phyloP scores from a whole-genome alignment of 768 basidiomycete species.

The Vararia minispora region DNA sequence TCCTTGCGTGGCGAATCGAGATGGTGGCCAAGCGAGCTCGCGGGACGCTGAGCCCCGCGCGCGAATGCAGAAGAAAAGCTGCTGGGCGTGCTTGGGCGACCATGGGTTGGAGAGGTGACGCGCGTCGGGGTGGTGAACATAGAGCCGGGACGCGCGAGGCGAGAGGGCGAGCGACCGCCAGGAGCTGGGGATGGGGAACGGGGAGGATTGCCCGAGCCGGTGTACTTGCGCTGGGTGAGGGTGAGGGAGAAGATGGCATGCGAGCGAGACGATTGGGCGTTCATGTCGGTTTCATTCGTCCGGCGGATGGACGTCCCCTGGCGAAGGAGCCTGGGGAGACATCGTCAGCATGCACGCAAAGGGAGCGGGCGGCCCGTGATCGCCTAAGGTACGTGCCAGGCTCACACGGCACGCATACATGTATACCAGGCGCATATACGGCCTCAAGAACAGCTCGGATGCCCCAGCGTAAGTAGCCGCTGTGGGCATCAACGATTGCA shows the following conservation, averaged over 20 bases:
- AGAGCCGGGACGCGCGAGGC: conserved; percentile 76
- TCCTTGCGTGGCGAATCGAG: conserved; percentile 27
- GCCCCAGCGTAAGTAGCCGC: no score
- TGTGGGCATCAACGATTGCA: no score
- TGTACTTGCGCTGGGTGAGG: conserved; percentile 80
- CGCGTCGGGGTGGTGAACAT: conserved; percentile 42
- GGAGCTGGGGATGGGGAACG: conserved; percentile 70
- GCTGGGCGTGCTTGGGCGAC: conserved; percentile 71
- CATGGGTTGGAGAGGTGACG: conserved; percentile 70
- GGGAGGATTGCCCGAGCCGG: conserved; percentile 57
- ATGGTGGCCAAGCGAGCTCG: conserved; percentile 47
- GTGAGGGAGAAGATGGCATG: conserved; percentile 99
- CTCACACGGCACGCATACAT: no score
- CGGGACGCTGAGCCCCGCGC: conserved; percentile 59
- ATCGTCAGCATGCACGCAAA: conserved; percentile 5
- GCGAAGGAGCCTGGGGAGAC: conserved; percentile 61
- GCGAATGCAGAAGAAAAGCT: conserved; percentile 68
- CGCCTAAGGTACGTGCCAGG: no score
- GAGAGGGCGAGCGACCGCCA: conserved; percentile 63
- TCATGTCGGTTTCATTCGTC: conserved; percentile 98
- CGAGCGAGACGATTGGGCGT: conserved; percentile 93
- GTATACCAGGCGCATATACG: no score
- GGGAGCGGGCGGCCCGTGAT: no score
- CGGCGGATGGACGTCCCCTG: conserved; percentile 85
- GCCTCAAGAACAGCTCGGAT: no score